These are phyloP conservation scores for Parafenestella ontariensis DNA, from an alignment of 2,329 filamentous ascomycete genomes.

Conservation along the genomic window DNA sequence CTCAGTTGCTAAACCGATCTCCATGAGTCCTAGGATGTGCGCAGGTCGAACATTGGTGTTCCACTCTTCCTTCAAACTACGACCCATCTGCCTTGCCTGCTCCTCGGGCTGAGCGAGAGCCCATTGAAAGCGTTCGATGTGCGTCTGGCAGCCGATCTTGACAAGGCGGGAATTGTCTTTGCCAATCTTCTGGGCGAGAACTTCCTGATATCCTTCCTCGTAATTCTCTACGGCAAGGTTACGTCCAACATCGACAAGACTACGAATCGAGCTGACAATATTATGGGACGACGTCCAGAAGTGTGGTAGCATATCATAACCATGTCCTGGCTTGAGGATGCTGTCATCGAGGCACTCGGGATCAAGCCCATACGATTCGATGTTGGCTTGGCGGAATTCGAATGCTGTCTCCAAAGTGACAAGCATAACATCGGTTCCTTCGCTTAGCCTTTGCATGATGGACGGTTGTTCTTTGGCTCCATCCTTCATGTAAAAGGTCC, in stretches of 20 bases:
- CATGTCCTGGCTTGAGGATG: constrained; percentile 53
- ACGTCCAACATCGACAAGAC: constrained; percentile 52
- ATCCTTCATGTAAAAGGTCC: constrained; percentile 76
- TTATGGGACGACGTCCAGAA: constrained; percentile 81
- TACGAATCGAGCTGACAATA: constrained; percentile 50
- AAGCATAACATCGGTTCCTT: constrained; percentile 78
- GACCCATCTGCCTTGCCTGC: constrained; percentile 57
- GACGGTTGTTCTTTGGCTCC: constrained; percentile 64
- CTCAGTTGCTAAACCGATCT: constrained; percentile 62
- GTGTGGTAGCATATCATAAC: constrained; percentile 74
- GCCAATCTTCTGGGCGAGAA: constrained; percentile 55
- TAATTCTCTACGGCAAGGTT: constrained; percentile 50
- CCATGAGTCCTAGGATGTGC: constrained; percentile 52
- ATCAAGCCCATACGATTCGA: constrained; percentile 74
- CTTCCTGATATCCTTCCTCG: constrained; percentile 44
- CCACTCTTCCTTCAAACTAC: constrained; percentile 54
- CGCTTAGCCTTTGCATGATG: constrained; percentile 57
- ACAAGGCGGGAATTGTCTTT: constrained; percentile 59
- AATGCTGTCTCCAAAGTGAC: constrained; percentile 69
- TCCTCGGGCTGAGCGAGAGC: constrained; percentile 60
- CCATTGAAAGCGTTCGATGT: constrained; percentile 67
- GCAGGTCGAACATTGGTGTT: constrained; percentile 49
- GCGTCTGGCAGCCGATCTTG: constrained; percentile 63
- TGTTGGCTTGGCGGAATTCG: constrained; percentile 74
- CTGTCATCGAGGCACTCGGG: constrained; percentile 65